Base-by-base conservation (phyloP, 139 green algal species). In the Auxenochlorella protothecoides region DNA sequence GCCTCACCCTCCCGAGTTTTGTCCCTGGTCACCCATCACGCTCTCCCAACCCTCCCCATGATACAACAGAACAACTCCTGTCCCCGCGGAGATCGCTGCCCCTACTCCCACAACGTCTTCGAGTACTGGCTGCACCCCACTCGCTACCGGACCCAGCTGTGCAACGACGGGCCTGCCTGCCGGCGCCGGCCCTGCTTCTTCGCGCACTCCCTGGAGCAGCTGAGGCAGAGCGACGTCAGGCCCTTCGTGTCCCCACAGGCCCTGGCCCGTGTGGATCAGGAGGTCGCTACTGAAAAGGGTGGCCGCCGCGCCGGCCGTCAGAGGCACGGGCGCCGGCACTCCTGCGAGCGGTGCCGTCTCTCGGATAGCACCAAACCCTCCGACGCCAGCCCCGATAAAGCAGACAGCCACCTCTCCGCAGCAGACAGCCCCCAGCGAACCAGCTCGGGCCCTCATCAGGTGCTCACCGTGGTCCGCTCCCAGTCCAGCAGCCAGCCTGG, bases 71-170 rank as follows among this genome's bases (percentile, higher is more conserved):
- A 82, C 54, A 68, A 81, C 66, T 70, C 68, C 5, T 95, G 89
- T 71, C 77, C 82, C 10, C 78, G 88, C 13, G 87, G 88, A 2
- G 87, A 93, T 54, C 65, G 64, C 11, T 95, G 89, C 79, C 82
- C 85, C 9, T 93, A 90, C 73, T 83, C 83, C 5, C 89, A 96
- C 80, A 90, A 89, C 68, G 90, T 96, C 4, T 96, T 95, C 66
- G 90, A 96, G 82, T 92, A 92, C 79, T 95, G 89, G 87, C 81
- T 96, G 74, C 90, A 96, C 76, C 90, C 90, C 8, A 88, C 80
- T 2, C 73, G 88, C 69, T 95, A 94, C 67, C 83, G 90, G 73
- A 94, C 89, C 7, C 88, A 93, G 83, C 84, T 97, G 44, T 98
- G 93, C 84, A 94, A 93, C 68, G 90, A 95, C 73, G 90, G 83